Base-by-base conservation (phyloP, 2,329 filamentous ascomycete genomes). In the Sporothrix dimorphospora region DNA sequence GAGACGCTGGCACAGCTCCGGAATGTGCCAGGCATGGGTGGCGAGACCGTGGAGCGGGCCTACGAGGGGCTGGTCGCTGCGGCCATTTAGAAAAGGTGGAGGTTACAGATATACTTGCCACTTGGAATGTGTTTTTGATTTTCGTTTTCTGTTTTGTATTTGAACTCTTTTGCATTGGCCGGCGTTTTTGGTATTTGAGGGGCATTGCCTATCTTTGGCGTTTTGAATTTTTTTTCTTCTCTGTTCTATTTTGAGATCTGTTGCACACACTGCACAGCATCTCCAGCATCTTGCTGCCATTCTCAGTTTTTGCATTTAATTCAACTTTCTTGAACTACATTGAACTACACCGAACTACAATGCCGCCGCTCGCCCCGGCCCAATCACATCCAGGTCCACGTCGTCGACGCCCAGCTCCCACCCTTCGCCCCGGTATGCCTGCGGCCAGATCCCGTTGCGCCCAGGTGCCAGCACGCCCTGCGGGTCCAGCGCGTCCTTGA, bases 21-120 rank as follows among this genome's bases (percentile, higher is more conserved):
- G 71, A 80, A 81, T 8, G 80, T 90, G 14, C 88, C 88, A 1
- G 88, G 88, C 6, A 84, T 90, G 80, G 88, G 88, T 1, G 85
- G 84, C 14, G 82, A 84, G 61, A 85, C 85, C 1, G 83, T 90
- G 1, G 87, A 90, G 78, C 83, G 85, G 75, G 88, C 88, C 1
- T 87, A 85, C 73, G 84, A 85, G 40, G 86, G 86, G 2, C 76
- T 88, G 12, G 61, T 42, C 4, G 77, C 68, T 12, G 47, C 40
- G 40, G 59, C 71, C 34, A 63, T 57, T 30, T 69, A 55, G 47
- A 14, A 4, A 27, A 8, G 24, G 1, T 24, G 12, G 1, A 1
- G 21, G 53, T 27, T 12, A 6, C 30, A 34, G 30, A 34, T 8
- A 19, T 30, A 4, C 24, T 61, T 65, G 59, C 14, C 16, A n/a